Evolutionary conservation across 2,329 filamentous ascomycete species (phyloP), one percentile per base, ranked within the genome.

Genomic region (Sordariomycetes sp.): DNA sequence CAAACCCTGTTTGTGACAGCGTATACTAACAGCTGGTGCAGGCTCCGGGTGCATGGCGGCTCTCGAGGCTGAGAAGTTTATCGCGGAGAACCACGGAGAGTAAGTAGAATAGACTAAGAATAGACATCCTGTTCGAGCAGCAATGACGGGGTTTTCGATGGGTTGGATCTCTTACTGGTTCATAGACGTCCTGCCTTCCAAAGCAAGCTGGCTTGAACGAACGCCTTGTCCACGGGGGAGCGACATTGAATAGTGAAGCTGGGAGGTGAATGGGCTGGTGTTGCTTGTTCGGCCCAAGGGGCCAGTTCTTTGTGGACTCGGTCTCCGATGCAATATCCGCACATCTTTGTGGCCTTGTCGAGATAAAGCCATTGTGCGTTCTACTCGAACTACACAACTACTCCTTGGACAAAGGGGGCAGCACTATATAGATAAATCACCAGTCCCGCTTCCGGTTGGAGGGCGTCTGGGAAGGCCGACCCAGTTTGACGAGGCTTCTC

Each of bases 31-130:
- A 51, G 24, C 55, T 20, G 20, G 48, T 3, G 3, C 63, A 92
- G 90, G 92, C 61, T 91, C 92, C 61, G 94, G 94, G 62, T 99
- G 94, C 74, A 87, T 97, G 77, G 94, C 94, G 57, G 94, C 93
- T 12, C 82, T 99, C 58, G 94, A 99, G 69, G 93, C 93, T 11
- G 94, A 99, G 76, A 96, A 96, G 73, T 97, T 82, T 78, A 78
- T 99, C 58, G 79, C 89, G 6, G 93, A 97, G 68, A 52, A 52
- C 16, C 74, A 80, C 54, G 89, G 93, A 66, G 79, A 79, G 54
- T 60, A 56, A 58, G 52, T 54, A 46, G 40, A 46, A 46, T 46
- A 48, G 43, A 53, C 28, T 3, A 18, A 14, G 14, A 34, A 34
- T 34, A 32, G 24, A 53, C 12, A 10, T 53, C 24, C 24, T 11